Conservation (phyloP, 192 early-diverging fungal species). For the Coemansia sp. region DNA sequence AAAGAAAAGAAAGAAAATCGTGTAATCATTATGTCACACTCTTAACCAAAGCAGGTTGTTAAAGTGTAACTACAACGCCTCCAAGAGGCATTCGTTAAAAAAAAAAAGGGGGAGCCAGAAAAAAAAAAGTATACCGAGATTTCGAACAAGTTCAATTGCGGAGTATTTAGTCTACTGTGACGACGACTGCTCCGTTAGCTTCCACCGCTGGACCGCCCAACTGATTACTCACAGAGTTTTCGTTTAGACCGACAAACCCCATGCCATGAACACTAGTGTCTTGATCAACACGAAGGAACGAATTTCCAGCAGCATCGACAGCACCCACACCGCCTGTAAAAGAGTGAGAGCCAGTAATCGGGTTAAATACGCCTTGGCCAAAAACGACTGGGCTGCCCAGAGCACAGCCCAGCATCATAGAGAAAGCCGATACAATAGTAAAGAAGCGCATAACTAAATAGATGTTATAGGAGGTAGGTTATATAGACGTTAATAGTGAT, state of each 20-base stretch:
- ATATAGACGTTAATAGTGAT: background rate
- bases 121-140: background rate
- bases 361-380: slow-evolving; percentile 25
- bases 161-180: slow-evolving; percentile 14
- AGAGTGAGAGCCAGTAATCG: slow-evolving; percentile 31
- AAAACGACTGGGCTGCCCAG: slow-evolving; percentile 27
- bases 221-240: slow-evolving; percentile 36
- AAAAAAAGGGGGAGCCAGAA: background rate
- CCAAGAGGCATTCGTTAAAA: slow-evolving; percentile 28
- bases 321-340: slow-evolving; percentile 3
- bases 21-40: slow-evolving; percentile 11
- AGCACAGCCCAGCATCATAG: background rate
- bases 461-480: background rate
- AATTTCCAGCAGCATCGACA: slow-evolving; percentile 39
- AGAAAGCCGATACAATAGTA: background rate
- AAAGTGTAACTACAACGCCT: slow-evolving; percentile 17
- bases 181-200: slow-evolving; percentile 29
- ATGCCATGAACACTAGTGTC: slow-evolving; percentile 40
- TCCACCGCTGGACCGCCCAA: slow-evolving; percentile 39
- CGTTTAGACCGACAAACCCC: slow-evolving; percentile 26
- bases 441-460: slow-evolving; percentile 14
- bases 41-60: background rate
- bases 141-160: background rate
- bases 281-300: slow-evolving; percentile 43
- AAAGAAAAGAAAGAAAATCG: background rate